Evolutionary conservation across 2,329 filamentous ascomycete genomes (phyloP).

Genomic region (Cercospora sp.): DNA sequence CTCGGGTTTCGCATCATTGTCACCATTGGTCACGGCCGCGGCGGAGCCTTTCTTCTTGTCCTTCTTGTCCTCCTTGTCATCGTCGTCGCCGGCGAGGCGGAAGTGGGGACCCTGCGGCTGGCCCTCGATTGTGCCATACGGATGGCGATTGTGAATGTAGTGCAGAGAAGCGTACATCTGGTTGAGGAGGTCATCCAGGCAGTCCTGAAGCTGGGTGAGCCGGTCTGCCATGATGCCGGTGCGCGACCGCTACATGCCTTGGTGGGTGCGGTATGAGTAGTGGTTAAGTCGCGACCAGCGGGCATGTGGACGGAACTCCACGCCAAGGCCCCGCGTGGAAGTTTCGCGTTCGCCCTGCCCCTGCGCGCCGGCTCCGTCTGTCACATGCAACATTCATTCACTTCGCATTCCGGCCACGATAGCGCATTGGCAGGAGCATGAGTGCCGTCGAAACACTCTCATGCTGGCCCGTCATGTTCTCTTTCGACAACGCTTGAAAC

Average conservation of each 20-base stretch:
- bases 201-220: slow-evolving; percentile 81
- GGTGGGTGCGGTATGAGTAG: neutral
- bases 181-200: slow-evolving; percentile 67
- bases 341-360: slow-evolving; percentile 1
- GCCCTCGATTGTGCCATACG: slow-evolving; percentile 44
- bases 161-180: slow-evolving; percentile 50
- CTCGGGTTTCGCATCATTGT: neutral
- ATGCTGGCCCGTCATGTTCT: slow-evolving; percentile 23
- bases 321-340: slow-evolving; percentile 4
- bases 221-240: slow-evolving; percentile 54
- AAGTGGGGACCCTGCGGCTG: slow-evolving; percentile 39
- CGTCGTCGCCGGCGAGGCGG: slow-evolving; percentile 17
- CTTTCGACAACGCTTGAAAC: slow-evolving; percentile 13
- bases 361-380: neutral
- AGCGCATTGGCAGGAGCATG: slow-evolving; percentile 22
- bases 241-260: neutral
- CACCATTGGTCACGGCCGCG: slow-evolving; percentile 22
- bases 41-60: slow-evolving; percentile 12
- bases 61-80: slow-evolving; percentile 12
- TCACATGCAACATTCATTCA: slow-evolving; percentile 9
- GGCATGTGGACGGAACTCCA: neutral
- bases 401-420: slow-evolving; percentile 12
- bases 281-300: neutral
- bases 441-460: slow-evolving; percentile 18
- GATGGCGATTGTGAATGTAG: slow-evolving; percentile 47